Evolutionary conservation across 176 grass and related monocot species (phyloP), one percentile per base, ranked within the genome.

Genomic region (Paspalum vaginatum): DNA sequence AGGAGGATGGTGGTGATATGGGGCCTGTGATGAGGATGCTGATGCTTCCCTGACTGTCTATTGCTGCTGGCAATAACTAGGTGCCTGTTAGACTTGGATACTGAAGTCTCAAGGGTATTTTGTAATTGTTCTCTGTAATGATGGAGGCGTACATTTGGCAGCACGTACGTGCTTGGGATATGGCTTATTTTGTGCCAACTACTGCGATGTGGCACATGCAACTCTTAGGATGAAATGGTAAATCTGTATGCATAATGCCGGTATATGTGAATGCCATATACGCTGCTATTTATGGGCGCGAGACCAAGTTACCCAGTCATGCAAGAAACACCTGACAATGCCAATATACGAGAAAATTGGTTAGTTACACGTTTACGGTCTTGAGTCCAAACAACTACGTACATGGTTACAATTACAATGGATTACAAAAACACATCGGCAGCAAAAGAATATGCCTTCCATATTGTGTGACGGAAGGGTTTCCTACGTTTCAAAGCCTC

Each of bases 391-490:
- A 46, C 13, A 9, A 47, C 9, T 9, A 51, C 7, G n/a, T n/a
- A n/a, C n/a, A n/a, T n/a, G n/a, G n/a, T n/a, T n/a, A 41, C 12
- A 1, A 5, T 12, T 37, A 11, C 15, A 76, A 0, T 7, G 56
- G 1, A 17, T 53, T 21, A 2, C 51, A 50, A 8, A 53, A 52
- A 73, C 73, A 48, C 60, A 56, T 39, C 22, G 14, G 40, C 15
- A 66, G 22, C 49, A 8, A 75, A 86, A 67, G 26, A 15, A 81
- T 60, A 86, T 68, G 7, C 78, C 18, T 81, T 76, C 15, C 42
- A 25, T 37, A 13, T 48, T 32, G 22, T 57, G 56, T 0, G 27
- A 67, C 68, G 15, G 27, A 27, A 65, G 38, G 26, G 11, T 76
- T 68, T 9, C 0, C 24, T 0, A 47, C 56, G 18, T 38, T 39